Percentiles rank a stretch among this genome's conserved stretches.
These are phyloP conservation scores for Camelina neglecta DNA, from an alignment of 345 rosid genomes.

Conservation along the genomic window DNA sequence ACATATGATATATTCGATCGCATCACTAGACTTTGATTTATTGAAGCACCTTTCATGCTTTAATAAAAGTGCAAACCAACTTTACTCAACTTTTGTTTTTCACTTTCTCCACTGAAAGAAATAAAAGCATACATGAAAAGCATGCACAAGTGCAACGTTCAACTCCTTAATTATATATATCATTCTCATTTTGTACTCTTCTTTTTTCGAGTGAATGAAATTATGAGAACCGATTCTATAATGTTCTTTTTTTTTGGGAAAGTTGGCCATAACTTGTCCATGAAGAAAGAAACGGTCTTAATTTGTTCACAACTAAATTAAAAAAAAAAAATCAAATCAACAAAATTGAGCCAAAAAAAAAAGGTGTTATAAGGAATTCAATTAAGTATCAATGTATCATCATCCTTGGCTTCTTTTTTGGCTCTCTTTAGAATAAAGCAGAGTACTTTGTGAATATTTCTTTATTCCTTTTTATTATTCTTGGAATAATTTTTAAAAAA, in stretches of 20 bases:
- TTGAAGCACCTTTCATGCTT: slow-evolving; percentile 39
- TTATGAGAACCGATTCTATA: slow-evolving; percentile 40
- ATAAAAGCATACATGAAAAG: slow-evolving; percentile 40
- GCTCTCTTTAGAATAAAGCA: slow-evolving; percentile 46
- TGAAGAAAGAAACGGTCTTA: slow-evolving; percentile 44
- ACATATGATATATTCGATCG: slow-evolving; percentile 39
- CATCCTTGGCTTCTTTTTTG: slow-evolving; percentile 37
- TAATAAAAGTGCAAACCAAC: slow-evolving; percentile 42
- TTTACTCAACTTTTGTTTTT: slow-evolving; percentile 37
- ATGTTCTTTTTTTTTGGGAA: slow-evolving; percentile 16
- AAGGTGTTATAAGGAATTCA: slow-evolving; percentile 15
- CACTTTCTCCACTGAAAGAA: slow-evolving; percentile 44
- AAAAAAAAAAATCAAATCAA: slow-evolving; percentile 3
- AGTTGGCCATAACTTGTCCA: slow-evolving; percentile 41
- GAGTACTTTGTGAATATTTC: slow-evolving; percentile 42
- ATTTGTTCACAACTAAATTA: not conserved
- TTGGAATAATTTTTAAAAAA: not conserved
- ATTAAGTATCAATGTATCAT: not conserved
- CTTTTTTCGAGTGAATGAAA: not conserved
- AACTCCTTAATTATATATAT: slow-evolving; percentile 20
- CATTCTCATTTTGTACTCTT: not conserved
- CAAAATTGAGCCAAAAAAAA: not conserved
- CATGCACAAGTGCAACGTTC: slow-evolving; percentile 46
- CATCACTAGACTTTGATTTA: slow-evolving; percentile 39
- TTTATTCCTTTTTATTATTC: slow-evolving; percentile 28